Evolutionary conservation across 2,329 filamentous ascomycete species (phyloP), one percentile per base, ranked within the genome.

Genomic region (Arthrinium phaeospermum): DNA sequence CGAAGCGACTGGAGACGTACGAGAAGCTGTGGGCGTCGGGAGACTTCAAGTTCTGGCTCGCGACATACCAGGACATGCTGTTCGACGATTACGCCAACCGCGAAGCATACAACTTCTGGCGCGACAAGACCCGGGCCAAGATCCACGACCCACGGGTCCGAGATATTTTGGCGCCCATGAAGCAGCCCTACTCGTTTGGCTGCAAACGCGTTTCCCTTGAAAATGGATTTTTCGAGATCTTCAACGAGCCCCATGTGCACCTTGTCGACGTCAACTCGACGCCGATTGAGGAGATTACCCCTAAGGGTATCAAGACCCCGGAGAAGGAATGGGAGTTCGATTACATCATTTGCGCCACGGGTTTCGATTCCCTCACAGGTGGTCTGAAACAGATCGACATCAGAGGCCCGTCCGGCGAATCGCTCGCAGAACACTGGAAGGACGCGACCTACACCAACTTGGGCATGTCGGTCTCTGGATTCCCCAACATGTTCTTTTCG

Each of bases 21-120:
- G 83, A 89, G 72, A 73, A 81, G 4, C 78, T 86, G 19, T 90
- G 86, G 84, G 70, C 80, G 0, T 77, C 83, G 0, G 88, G 88
- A 1, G 89, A 88, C 0, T 90, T 90, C 79, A 79, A 81, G 2
- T 88, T 83, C 78, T 88, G 87, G 87, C 81, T 90, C 1, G 81
- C 81, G 0, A 80, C 83, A 1, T 91, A 89, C 80, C 85, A 85
- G 68, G 89, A 91, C 72, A 83, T 84, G 69, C 74, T 89, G 3
- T 77, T 79, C 22, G 79, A 84, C 24, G 57, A 78, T 0, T 81
- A 85, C 16, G 86, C 86, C 2, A 91, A 90, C 76, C 78, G 82
- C 24, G 82, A 84, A 69, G 81, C 83, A 0, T 90, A 89, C 75
- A 80, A 85, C 3, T 90, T 89, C 76, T 90, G 88, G 86, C 81